Conservation (phyloP, 208 protist species). For the Crithidia bombi region DNA sequence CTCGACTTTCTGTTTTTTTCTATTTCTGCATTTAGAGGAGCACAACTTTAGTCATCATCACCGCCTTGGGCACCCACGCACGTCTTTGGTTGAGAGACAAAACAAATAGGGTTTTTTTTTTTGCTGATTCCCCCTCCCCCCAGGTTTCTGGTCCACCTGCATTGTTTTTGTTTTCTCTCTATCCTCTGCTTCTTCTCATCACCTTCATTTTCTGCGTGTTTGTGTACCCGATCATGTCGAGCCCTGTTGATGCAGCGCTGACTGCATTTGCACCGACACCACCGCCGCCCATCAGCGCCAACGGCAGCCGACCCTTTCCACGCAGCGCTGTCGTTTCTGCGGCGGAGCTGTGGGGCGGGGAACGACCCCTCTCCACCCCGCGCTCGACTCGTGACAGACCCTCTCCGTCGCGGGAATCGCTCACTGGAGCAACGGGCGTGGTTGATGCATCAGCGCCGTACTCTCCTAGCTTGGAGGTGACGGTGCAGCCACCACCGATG, state of each 20-base stretch:
- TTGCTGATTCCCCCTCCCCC: no score
- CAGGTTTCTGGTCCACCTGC: background rate
- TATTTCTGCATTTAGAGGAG: no score
- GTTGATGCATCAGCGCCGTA: conserved; percentile 18
- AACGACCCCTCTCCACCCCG: conserved; percentile 1
- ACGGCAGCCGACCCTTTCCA: conserved; percentile 9
- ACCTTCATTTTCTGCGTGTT: conserved; percentile 10
- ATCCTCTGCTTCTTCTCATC: background rate
- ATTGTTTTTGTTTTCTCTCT: background rate
- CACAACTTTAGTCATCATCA: no score
- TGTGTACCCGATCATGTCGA: conserved; percentile 3
- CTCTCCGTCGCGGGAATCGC: conserved; percentile 15
- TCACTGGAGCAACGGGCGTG: conserved; percentile 1
- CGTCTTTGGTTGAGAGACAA: no score
- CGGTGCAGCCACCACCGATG: conserved; percentile 12
- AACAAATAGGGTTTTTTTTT: no score
- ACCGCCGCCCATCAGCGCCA: conserved; percentile 17
- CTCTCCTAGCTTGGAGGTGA: background rate
- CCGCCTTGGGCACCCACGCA: no score
- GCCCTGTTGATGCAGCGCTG: conserved; percentile 10
- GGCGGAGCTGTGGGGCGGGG: background rate
- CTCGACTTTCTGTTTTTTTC: no score
- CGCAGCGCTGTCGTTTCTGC: conserved; percentile 5
- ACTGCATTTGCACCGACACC: conserved; percentile 4
- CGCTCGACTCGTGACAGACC: background rate